Percentiles rank a stretch among this genome's conserved stretches.
Conservation (phyloP, 345 rosid species). For the Citrus reticulata region DNA sequence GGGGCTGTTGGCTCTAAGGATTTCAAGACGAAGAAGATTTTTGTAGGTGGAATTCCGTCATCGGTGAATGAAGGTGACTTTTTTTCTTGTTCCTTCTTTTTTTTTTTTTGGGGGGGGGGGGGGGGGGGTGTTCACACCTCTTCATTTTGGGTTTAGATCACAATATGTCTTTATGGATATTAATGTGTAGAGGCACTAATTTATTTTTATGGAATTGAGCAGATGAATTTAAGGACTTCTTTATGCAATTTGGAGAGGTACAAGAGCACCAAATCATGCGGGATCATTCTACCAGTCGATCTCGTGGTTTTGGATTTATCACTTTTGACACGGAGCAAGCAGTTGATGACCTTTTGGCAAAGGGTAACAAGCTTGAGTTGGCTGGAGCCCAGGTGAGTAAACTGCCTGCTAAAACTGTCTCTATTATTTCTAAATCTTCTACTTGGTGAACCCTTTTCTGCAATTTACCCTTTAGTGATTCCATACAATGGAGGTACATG, state of each 20-base stretch:
- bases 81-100: neutral
- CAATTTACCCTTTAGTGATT: neutral
- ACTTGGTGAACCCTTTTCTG: neutral
- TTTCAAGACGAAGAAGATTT: conserved; percentile 90
- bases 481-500: neutral
- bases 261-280: conserved; percentile 69
- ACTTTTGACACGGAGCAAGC: conserved; percentile 64
- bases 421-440: neutral
- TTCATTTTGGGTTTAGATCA: neutral
- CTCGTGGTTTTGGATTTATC: conserved; percentile 82
- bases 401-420: neutral
- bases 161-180: neutral
- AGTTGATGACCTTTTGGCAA: conserved; percentile 61
- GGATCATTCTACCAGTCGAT: conserved; percentile 71
- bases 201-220: conserved; percentile 14
- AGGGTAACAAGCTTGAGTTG: conserved; percentile 68
- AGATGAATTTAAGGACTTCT: conserved; percentile 81
- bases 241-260: conserved; percentile 65
- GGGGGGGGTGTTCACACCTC: neutral
- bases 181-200: conserved; percentile 3
- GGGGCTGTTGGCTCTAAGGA: conserved; percentile 75
- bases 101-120: too few species aligned
- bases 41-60: conserved; percentile 94
- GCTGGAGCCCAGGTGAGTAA: conserved; percentile 57
- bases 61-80: conserved; percentile 70